phyloP scores from a whole-genome alignment of 257 asterid genomes.

The Leonotis leonurus region DNA sequence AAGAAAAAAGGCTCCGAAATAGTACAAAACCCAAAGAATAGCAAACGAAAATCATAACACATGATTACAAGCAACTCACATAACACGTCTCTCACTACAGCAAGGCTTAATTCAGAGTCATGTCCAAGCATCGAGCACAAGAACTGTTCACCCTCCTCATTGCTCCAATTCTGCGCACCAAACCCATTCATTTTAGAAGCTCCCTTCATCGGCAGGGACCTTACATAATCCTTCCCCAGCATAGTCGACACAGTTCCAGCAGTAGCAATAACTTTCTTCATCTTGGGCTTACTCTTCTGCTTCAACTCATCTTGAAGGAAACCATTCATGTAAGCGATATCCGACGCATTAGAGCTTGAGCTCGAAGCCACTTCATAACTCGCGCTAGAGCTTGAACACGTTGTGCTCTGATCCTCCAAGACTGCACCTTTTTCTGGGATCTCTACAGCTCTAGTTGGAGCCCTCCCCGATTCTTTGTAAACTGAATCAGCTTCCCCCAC shows the following conservation, averaged over 20 bases:
- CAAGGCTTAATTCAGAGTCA: slow-evolving; percentile 56
- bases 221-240: slow-evolving; percentile 78
- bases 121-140: slow-evolving; percentile 79
- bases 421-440: slow-evolving; percentile 25
- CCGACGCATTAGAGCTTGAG: slow-evolving; percentile 44
- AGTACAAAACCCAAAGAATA: neutral
- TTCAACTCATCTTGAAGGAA: slow-evolving; percentile 28
- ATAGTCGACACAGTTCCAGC: slow-evolving; percentile 69
- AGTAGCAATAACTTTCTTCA: slow-evolving; percentile 62
- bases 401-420: slow-evolving; percentile 64
- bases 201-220: slow-evolving; percentile 56
- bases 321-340: slow-evolving; percentile 28
- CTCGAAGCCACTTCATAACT: slow-evolving; percentile 45
- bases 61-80: slow-evolving; percentile 46
- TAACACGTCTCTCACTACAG: slow-evolving; percentile 68
- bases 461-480: slow-evolving; percentile 37
- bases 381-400: slow-evolving; percentile 59
- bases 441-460: slow-evolving; percentile 43
- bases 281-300: slow-evolving; percentile 38
- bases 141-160: slow-evolving; percentile 68
- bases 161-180: slow-evolving; percentile 38
- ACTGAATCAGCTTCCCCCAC: slow-evolving; percentile 35
- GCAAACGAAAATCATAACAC: neutral
- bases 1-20: too few relatives aligned
- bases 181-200: slow-evolving; percentile 33